Evolutionary conservation across 2,329 filamentous ascomycete species (phyloP).

Genomic region (Penicillium sp.): DNA sequence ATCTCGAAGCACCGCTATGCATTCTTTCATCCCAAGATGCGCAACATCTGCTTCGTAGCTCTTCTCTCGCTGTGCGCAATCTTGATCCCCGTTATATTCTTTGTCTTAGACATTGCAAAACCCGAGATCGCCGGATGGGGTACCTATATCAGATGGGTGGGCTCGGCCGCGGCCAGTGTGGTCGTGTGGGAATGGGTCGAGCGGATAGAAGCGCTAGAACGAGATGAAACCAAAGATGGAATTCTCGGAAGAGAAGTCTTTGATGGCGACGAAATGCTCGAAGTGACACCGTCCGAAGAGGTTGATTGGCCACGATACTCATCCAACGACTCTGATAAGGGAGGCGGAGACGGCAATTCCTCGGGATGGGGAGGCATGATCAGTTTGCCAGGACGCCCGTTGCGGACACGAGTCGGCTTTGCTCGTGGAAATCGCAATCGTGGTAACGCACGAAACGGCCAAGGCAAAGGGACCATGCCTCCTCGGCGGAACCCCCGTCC

Average conservation of each 20-base stretch:
- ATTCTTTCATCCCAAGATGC: slow-evolving; percentile 86
- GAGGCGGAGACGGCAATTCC: slow-evolving; percentile 30
- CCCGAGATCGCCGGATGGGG: slow-evolving; percentile 86
- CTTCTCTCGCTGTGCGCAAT: slow-evolving; percentile 73
- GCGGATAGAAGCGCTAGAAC: slow-evolving; percentile 82
- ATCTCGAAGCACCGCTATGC: slow-evolving; percentile 87
- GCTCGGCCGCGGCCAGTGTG: slow-evolving; percentile 87
- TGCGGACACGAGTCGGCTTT: slow-evolving; percentile 30
- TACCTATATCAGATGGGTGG: slow-evolving; percentile 95
- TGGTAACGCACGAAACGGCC: slow-evolving; percentile 3
- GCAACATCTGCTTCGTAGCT: slow-evolving; percentile 77
- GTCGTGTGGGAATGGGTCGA: slow-evolving; percentile 99
- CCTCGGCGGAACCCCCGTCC: slow-evolving; percentile 22
- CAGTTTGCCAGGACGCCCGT: slow-evolving; percentile 30
- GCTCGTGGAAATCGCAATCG: slow-evolving; percentile 20
- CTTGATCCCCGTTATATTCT: slow-evolving; percentile 84
- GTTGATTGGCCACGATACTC: slow-evolving; percentile 42
- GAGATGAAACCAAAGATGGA: slow-evolving; percentile 89
- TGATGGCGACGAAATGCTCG: slow-evolving; percentile 88
- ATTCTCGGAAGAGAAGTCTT: slow-evolving; percentile 87
- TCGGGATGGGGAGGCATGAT: slow-evolving; percentile 38
- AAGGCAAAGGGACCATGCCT: slow-evolving; percentile 9
- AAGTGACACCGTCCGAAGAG: slow-evolving; percentile 56
- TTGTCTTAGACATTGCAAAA: slow-evolving; percentile 82
- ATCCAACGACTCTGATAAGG: slow-evolving; percentile 34